phyloP scores from a whole-genome alignment of 1,284 basidiomycete species.

The Lentinula novae-zelandiae region DNA sequence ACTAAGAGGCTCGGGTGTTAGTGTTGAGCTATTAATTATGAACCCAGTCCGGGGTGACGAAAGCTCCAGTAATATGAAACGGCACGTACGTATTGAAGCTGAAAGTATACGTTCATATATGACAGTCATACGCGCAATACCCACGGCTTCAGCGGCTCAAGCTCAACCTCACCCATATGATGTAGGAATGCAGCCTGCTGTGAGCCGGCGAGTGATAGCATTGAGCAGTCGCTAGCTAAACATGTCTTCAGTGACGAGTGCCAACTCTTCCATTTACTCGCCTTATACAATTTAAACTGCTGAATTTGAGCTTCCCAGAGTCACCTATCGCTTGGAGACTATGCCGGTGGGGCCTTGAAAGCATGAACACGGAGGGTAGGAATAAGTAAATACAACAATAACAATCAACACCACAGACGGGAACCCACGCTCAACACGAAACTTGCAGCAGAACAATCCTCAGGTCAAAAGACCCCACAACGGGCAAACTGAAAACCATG shows the following conservation, averaged over 20 bases:
- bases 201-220: no score
- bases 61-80: not conserved
- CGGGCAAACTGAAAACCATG: not conserved
- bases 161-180: not conserved
- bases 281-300: not conserved
- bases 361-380: no score
- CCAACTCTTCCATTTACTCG: not conserved
- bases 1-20: not conserved
- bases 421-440: not conserved
- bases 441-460: not conserved
- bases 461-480: not conserved
- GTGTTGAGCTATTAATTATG: not conserved
- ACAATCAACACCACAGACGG: not conserved
- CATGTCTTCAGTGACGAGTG: not conserved
- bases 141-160: slow-evolving; percentile 2
- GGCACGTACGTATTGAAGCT: not conserved
- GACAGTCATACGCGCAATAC: not conserved
- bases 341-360: not conserved
- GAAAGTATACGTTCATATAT: not conserved
- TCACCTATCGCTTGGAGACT: not conserved
- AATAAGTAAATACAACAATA: not conserved
- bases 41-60: not conserved
- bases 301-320: not conserved
- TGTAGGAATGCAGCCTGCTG: not conserved
- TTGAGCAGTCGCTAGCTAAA: no score